Conservation (phyloP, 2,329 filamentous ascomycete genomes). For the Fusarium concolor region DNA sequence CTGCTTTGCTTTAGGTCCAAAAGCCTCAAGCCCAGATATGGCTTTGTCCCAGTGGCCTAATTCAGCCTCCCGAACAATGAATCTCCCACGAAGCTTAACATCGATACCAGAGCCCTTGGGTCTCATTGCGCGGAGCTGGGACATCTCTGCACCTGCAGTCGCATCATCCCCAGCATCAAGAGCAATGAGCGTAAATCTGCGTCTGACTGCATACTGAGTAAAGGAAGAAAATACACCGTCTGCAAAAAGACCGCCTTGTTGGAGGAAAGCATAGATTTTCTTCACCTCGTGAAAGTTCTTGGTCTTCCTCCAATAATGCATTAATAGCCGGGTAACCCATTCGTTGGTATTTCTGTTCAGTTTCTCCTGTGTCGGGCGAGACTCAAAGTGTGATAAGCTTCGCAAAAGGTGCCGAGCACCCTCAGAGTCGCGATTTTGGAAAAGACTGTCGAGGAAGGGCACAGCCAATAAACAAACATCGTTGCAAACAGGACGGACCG, state of each 20-base stretch:
- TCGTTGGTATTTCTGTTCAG: conserved; percentile 20
- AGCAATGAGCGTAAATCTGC: conserved; percentile 44
- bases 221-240: conserved; percentile 23
- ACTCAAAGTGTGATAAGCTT: conserved; percentile 22
- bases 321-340: conserved; percentile 41
- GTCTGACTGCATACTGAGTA: conserved; percentile 47
- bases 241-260: conserved; percentile 46
- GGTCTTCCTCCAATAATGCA: conserved; percentile 45
- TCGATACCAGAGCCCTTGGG: conserved; percentile 38
- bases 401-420: conserved; percentile 31
- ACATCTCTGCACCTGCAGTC: conserved; percentile 45
- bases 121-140: conserved; percentile 36
- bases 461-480: conserved; percentile 42
- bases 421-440: conserved; percentile 23
- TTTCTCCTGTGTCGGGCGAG: background rate
- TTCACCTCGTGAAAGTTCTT: conserved; percentile 41
- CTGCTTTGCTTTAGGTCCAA: conserved; percentile 34
- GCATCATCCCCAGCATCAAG: conserved; percentile 46
- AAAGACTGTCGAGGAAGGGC: conserved; percentile 40
- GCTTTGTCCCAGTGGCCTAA: conserved; percentile 46
- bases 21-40: conserved; percentile 35
- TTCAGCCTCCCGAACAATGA: conserved; percentile 47
- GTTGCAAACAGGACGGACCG: conserved; percentile 37
- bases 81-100: conserved; percentile 44
- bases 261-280: conserved; percentile 46